These are phyloP conservation scores for Dittrichia graveolens DNA, from an alignment of 129 eudicot genomes.

Conservation along the genomic window DNA sequence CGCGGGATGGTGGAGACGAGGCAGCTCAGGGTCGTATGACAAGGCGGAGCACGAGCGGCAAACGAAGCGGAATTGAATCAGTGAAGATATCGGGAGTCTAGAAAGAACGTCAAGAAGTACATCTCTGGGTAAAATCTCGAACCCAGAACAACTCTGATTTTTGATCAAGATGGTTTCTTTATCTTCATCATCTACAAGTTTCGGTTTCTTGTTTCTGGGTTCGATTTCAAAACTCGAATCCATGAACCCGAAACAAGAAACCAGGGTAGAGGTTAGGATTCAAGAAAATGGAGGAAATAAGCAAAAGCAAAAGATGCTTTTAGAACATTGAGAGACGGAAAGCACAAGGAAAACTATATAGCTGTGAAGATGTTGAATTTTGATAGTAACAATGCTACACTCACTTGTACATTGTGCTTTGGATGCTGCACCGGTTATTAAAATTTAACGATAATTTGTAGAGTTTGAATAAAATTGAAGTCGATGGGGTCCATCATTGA, in stretches of 20 bases:
- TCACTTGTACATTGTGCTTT: constrained; percentile 23
- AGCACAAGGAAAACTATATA: constrained; percentile 38
- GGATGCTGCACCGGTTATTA: constrained; percentile 1
- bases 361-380: constrained; percentile 23
- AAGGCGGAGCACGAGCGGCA: constrained; percentile 41
- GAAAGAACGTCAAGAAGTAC: constrained; percentile 50
- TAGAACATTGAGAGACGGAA: constrained; percentile 40
- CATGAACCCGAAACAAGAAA: constrained; percentile 31
- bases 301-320: constrained; percentile 39
- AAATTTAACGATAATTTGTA: not conserved
- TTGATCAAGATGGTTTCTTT: constrained; percentile 18
- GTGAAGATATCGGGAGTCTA: constrained; percentile 51
- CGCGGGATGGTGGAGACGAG: constrained; percentile 33
- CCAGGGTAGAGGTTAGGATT: constrained; percentile 3
- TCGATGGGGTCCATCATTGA: constrained; percentile 44
- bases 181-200: constrained; percentile 14
- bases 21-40: constrained; percentile 45
- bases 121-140: constrained; percentile 44
- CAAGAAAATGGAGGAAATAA: constrained; percentile 18
- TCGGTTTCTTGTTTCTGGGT: constrained; percentile 36
- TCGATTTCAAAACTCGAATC: constrained; percentile 9
- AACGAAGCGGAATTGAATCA: constrained; percentile 56
- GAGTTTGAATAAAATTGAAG: constrained; percentile 29
- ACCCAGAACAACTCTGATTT: constrained; percentile 19
- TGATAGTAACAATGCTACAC: constrained; percentile 26